Percentiles rank a stretch among this genome's conserved stretches.
Conservation (phyloP, 768 basidiomycete species). For the Russula dissimulans region DNA sequence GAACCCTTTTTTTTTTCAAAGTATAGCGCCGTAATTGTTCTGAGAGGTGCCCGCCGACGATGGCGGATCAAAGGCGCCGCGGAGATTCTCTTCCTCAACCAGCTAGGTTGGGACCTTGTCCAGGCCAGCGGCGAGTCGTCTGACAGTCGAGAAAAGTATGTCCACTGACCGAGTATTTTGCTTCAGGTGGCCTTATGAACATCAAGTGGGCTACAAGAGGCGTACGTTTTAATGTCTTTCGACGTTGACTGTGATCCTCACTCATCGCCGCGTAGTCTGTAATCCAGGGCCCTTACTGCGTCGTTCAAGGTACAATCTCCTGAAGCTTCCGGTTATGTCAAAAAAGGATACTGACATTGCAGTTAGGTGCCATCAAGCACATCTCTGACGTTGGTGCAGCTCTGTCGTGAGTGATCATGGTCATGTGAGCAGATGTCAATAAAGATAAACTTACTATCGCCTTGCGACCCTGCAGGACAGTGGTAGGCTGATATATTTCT, state of each 20-base stretch:
- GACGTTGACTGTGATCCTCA: neutral
- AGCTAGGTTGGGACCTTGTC: slow-evolving; percentile 22
- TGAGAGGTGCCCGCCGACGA: neutral
- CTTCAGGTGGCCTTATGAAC: neutral
- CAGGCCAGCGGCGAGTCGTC: slow-evolving; percentile 19
- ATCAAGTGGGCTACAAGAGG: neutral
- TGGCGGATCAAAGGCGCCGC: slow-evolving; percentile 22
- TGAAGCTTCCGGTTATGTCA: neutral
- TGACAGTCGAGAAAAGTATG: neutral
- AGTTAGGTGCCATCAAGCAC: neutral
- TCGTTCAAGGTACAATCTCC: neutral
- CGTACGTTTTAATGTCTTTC: neutral
- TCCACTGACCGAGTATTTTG: neutral
- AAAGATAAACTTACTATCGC: neutral
- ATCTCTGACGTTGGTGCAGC: neutral
- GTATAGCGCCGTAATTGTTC: neutral
- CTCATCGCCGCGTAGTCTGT: neutral
- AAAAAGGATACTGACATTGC: neutral
- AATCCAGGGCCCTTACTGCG: neutral
- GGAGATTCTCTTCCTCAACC: slow-evolving; percentile 31
- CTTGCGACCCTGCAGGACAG: neutral
- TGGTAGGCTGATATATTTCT: neutral
- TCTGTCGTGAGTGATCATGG: neutral
- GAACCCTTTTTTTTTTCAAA: neutral
- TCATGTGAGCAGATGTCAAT: neutral